phyloP scores from a whole-genome alignment of 2,329 filamentous ascomycete species.

The Cladosporium sp. region DNA sequence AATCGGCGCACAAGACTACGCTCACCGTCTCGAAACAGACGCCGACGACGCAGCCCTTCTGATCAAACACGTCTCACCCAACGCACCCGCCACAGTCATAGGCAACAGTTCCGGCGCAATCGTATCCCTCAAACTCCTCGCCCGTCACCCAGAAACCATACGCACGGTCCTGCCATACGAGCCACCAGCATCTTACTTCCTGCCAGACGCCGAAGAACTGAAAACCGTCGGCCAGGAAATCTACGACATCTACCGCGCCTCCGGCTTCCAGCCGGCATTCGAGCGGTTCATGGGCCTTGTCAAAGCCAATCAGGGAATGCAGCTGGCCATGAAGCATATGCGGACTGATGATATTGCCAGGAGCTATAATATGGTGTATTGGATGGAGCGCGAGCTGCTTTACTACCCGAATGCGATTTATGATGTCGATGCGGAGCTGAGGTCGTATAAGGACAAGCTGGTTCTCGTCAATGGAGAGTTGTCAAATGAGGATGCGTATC shows the following conservation, averaged over 20 bases:
- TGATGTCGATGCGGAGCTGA: constrained; percentile 13
- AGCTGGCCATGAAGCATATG: constrained; percentile 3
- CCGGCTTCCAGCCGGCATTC: constrained; percentile 14
- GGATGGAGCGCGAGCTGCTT: constrained; percentile 18
- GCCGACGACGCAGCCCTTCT: constrained; percentile 28
- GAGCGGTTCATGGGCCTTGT: constrained; percentile 14
- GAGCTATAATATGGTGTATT: constrained; percentile 15
- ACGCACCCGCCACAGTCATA: constrained; percentile 11
- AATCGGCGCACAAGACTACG: constrained; percentile 23
- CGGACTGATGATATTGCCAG: background rate
- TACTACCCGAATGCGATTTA: constrained; percentile 9
- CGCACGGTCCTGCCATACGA: constrained; percentile 15
- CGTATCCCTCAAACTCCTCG: constrained; percentile 12
- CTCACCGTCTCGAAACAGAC: constrained; percentile 26
- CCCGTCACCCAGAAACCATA: constrained; percentile 14
- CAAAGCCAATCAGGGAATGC: constrained; percentile 7
- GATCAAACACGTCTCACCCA: constrained; percentile 11
- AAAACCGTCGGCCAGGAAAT: background rate
- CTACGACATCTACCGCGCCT: constrained; percentile 15
- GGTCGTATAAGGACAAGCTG: constrained; percentile 13
- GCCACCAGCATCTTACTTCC: constrained; percentile 15
- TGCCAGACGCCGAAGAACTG: constrained; percentile 15
- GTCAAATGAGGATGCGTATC: constrained; percentile 14
- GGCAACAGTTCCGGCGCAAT: constrained; percentile 16
- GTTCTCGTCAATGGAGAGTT: constrained; percentile 13